These are phyloP conservation scores for Vararia minispora DNA, from an alignment of 768 basidiomycete genomes.

Conservation along the genomic window DNA sequence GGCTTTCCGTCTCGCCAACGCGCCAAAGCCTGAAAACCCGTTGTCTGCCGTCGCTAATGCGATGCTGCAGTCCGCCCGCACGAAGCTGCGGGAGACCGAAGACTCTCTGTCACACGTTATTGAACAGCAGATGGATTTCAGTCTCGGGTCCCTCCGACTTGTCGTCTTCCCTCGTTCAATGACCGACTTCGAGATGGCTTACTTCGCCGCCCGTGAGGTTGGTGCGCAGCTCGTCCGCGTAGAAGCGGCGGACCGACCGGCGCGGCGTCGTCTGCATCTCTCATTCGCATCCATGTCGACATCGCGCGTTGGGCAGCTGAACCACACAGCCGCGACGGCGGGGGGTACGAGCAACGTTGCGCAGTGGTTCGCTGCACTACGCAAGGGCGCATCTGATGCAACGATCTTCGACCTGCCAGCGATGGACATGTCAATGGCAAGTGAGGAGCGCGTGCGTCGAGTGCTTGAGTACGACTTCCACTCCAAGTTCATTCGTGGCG, in stretches of 20 bases:
- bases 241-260: conserved; percentile 33
- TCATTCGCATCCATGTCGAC: conserved; percentile 71
- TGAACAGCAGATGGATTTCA: conserved; percentile 64
- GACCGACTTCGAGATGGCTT: conserved; percentile 67
- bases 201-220: conserved; percentile 58
- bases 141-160: conserved; percentile 50
- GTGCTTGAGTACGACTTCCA: conserved; percentile 59
- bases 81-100: conserved; percentile 59
- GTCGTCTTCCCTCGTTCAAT: conserved; percentile 73
- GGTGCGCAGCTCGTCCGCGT: conserved; percentile 64
- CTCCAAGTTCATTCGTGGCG: conserved; percentile 50
- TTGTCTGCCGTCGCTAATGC: conserved; percentile 80
- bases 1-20: conserved; percentile 62
- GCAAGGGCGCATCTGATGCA: conserved; percentile 53
- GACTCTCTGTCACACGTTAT: conserved; percentile 48
- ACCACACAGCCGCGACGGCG: conserved; percentile 32
- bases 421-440: conserved; percentile 75
- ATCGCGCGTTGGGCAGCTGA: conserved; percentile 57
- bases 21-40: conserved; percentile 67
- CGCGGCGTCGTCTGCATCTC: conserved; percentile 54
- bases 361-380: conserved; percentile 52
- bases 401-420: conserved; percentile 73
- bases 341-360: conserved; percentile 32
- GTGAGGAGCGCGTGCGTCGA: conserved; percentile 44
- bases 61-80: conserved; percentile 66